Conservation (phyloP, 2,329 filamentous ascomycete species). For the Nigrospora sphaerica region DNA sequence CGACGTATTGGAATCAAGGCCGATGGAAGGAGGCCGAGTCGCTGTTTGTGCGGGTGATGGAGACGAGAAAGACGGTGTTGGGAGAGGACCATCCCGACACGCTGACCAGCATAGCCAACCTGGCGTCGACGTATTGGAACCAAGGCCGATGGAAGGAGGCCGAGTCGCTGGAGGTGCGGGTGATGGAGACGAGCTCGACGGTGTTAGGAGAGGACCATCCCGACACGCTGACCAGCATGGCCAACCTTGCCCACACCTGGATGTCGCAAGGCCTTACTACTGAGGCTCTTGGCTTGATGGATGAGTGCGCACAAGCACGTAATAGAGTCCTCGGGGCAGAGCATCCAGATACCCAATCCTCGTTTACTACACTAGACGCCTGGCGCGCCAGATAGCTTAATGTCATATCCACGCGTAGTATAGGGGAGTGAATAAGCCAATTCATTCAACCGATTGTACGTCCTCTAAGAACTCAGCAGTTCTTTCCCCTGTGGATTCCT, state of each 20-base stretch:
- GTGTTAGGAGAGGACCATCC: not conserved
- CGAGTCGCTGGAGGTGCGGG: slow-evolving; percentile 1
- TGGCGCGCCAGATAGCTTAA: too few species aligned
- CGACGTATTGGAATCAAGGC: too few species aligned
- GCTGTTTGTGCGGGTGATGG: not conserved
- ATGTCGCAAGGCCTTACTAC: not conserved
- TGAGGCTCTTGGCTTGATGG: not conserved
- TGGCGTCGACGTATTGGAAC: not conserved
- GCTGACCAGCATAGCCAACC: not conserved
- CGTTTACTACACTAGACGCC: too few species aligned
- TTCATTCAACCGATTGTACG: too few species aligned
- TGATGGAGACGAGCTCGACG: slow-evolving; percentile 3
- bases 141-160: slow-evolving; percentile 2
- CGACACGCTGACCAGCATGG: not conserved
- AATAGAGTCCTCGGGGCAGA: not conserved
- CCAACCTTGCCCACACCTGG: slow-evolving; percentile 1
- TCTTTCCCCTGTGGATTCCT: too few species aligned
- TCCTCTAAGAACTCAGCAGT: too few species aligned
- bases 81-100: not conserved
- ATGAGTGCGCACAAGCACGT: not conserved
- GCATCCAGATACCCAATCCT: not conserved
- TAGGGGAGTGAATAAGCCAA: too few species aligned
- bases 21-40: too few species aligned
- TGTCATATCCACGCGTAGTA: too few species aligned
- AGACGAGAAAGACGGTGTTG: not conserved